These are phyloP conservation scores for Cryphonectria parasitica DNA, from an alignment of 2,329 filamentous ascomycete genomes.

Conservation along the genomic window DNA sequence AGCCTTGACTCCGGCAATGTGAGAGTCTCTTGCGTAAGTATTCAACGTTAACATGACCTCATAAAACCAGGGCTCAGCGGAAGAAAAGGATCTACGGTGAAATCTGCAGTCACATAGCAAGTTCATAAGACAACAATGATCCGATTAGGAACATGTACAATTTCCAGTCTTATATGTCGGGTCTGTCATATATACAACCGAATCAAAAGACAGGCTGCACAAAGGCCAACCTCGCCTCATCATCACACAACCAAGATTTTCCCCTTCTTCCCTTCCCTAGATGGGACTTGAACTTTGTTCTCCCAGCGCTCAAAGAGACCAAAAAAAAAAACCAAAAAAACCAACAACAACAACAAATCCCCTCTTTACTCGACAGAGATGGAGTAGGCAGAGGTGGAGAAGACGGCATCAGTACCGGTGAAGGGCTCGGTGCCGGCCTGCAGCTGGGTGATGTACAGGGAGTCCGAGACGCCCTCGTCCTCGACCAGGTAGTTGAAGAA, in stretches of 20 bases:
- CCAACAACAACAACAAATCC: too few relatives aligned
- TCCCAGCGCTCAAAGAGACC: too few relatives aligned
- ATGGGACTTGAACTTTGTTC: too few relatives aligned
- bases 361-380: constrained; percentile 22
- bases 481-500: constrained; percentile 61
- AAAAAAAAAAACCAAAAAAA: neutral
- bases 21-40: too few relatives aligned
- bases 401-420: constrained; percentile 45
- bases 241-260: neutral
- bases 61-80: neutral
- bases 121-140: neutral
- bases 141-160: constrained; percentile 1
- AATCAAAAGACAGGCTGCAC: neutral
- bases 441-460: constrained; percentile 57
- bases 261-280: too few relatives aligned
- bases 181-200: constrained; percentile 15
- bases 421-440: constrained; percentile 63
- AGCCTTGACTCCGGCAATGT: too few relatives aligned
- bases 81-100: neutral
- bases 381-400: constrained; percentile 31
- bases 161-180: constrained; percentile 2
- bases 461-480: constrained; percentile 50
- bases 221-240: neutral
- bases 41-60: neutral
- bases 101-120: neutral